Evolutionary conservation across 805 yeast genomes (phyloP), one percentile per base, ranked within the genome.

Genomic region (Metschnikowia lachancei): DNA sequence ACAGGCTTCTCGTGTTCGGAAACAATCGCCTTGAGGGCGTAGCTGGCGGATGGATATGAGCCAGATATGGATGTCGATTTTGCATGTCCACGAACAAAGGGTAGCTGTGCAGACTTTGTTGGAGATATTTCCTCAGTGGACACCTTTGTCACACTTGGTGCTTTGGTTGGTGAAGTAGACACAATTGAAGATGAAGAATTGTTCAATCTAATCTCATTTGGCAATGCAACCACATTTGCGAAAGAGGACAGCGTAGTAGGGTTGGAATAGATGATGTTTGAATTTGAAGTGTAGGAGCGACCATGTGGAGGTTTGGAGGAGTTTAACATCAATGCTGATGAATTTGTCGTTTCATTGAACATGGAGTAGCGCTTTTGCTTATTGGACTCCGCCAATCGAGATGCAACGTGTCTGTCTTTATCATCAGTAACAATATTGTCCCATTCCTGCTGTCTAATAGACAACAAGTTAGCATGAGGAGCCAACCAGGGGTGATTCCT

Each of bases 371-470:
- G 69, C 60, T 77, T 69, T 47, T 65, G 62, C 41, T 64, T 64
- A 47, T 59, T 61, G 12, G 47, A 49, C 19, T 51, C 41, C 13
- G 36, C 31, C 39, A 43, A n/a, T 12, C 34, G 50, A 11, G 47
- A 34, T 4, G 50, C 39, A n/a, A 49, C 37, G 24, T 43, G 44
- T 7, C 45, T 46, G 4, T 60, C 53, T 50, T 59, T 53, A 52
- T 64, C 59, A 56, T 67, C 72, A 28, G 61, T 51, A 47, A 65
- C 73, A 45, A 73, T 70, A 46, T 72, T 73, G 63, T 92, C 98
- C 97, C 97, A 94, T 62, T 92, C 97, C 3, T 78, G 76, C 35
- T 96, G 96, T 16, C 92, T 79, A 26, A 90, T 85, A 0, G 94
- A 81, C 54, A 94, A 70, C 69, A 91, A 86, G 54, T 83, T 83